Base-by-base conservation (phyloP, 805 yeast species). In the Candida multigemmis region DNA sequence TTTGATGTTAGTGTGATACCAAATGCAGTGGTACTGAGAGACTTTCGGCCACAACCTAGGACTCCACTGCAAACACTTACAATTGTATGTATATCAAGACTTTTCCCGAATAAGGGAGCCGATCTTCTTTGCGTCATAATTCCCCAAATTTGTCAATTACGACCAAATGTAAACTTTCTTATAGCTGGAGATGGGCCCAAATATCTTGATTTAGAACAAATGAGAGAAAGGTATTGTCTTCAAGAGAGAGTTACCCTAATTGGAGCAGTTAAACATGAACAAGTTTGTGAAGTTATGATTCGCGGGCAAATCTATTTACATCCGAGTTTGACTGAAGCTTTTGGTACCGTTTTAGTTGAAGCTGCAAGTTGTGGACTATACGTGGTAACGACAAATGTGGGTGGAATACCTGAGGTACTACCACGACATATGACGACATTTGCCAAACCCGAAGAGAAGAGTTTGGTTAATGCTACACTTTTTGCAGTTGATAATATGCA, bases 171-270 rank as follows among this genome's bases (percentile, higher is more conserved):
- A 2, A 71, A 74, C 27, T 87, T 91, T 38, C 51, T 89, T 2
- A 74, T 91, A 24, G 99, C 96, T 3, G 99, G 99, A 8, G 93
- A 85, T 52, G 99, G 99, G 0, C 99, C 99, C 1, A 83, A 84
- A 42, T 86, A 81, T 40, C 72, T 91, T 7, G 97, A 91, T 42
- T 60, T 91, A 28, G 96, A 87, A 49, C 99, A 91, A 50, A 87
- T 87, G 87, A 68, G 95, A 26, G 99, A 91, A 49, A 70, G 74
- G 34, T 70, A 77, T 48, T 74, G 83, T 35, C 56, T 91, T 12
- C 96, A 91, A 47, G 94, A 89, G 26, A 63, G 94, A 25, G 96
- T 91, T 2, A 74, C 77, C 22, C 62, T 91, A 10, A 64, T 85
- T 18, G 98, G 98, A 1, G 76, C 86, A 9, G 80, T 91, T 1